These are phyloP conservation scores for Pseudocercospora crystallina DNA, from an alignment of 2,329 filamentous ascomycete species.

Conservation along the genomic window DNA sequence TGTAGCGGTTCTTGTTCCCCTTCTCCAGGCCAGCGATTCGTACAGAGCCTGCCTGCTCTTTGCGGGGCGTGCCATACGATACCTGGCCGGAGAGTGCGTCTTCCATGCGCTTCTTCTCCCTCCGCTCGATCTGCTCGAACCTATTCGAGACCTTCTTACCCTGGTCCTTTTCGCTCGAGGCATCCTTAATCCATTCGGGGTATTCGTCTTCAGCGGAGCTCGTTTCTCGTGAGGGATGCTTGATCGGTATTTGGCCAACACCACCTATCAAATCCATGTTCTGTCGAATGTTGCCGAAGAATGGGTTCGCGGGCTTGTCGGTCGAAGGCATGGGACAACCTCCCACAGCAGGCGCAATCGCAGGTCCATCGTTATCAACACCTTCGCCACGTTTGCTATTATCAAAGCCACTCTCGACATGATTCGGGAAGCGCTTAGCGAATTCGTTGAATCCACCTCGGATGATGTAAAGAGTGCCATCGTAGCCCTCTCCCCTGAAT, in stretches of 20 bases:
- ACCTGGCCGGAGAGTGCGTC: constrained; percentile 67
- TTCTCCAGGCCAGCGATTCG: constrained; percentile 92
- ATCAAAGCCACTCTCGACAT: constrained; percentile 54
- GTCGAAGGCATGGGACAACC: constrained; percentile 78
- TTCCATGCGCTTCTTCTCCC: constrained; percentile 90
- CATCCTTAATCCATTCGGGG: constrained; percentile 75
- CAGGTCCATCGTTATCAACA: constrained; percentile 53
- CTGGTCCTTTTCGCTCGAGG: constrained; percentile 65
- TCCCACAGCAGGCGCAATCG: constrained; percentile 76
- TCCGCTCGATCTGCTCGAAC: constrained; percentile 80
- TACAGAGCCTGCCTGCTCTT: constrained; percentile 42
- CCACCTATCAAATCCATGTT: constrained; percentile 94
- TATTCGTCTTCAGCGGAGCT: constrained; percentile 53
- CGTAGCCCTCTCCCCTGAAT: constrained; percentile 80
- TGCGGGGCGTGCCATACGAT: constrained; percentile 49
- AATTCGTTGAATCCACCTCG: constrained; percentile 81
- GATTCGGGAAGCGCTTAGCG: constrained; percentile 62
- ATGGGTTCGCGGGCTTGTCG: constrained; percentile 73
- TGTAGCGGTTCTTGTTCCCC: constrained; percentile 93
- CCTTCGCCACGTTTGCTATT: constrained; percentile 12
- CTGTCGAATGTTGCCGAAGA: constrained; percentile 94
- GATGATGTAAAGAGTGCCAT: constrained; percentile 71
- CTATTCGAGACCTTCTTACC: constrained; percentile 79
- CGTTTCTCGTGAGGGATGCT: constrained; percentile 56
- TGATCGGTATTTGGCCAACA: constrained; percentile 74